Evolutionary conservation across 371 early-diverging fungal species (phyloP).

Genomic region (Enteropsectra breve): DNA sequence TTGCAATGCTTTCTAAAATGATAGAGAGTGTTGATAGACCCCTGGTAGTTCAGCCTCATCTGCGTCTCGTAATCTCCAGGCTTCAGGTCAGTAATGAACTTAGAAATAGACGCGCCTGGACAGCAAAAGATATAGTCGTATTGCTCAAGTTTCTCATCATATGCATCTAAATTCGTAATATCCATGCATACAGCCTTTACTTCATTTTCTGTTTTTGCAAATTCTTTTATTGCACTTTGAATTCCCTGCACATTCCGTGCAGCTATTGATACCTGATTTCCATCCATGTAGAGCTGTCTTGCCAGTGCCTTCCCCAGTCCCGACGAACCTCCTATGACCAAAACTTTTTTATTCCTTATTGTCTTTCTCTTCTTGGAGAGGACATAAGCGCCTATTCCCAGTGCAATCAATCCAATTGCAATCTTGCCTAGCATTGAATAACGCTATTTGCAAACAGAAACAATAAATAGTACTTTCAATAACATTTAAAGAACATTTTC

Average conservation of each 20-base stretch:
- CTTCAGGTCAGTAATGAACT: slow-evolving; percentile 66
- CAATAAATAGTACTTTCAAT: no score
- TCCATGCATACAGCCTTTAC: slow-evolving; percentile 37
- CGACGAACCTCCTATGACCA: slow-evolving; percentile 42
- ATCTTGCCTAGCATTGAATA: background rate
- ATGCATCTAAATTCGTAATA: slow-evolving; percentile 62
- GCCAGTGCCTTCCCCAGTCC: slow-evolving; percentile 35
- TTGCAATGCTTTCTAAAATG: slow-evolving; percentile 64
- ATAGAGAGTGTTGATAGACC: slow-evolving; percentile 65
- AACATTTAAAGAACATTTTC: no score
- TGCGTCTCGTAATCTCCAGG: slow-evolving; percentile 63
- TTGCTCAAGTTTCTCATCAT: no score
- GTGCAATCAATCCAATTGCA: background rate
- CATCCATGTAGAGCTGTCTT: slow-evolving; percentile 24
- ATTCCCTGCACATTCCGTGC: slow-evolving; percentile 61
- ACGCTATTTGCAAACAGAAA: no score
- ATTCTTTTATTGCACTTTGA: slow-evolving; percentile 61
- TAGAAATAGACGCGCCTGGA: slow-evolving; percentile 68
- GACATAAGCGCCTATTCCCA: background rate
- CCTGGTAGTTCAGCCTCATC: slow-evolving; percentile 70
- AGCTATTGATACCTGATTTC: slow-evolving; percentile 41
- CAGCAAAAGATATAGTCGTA: slow-evolving; percentile 68
- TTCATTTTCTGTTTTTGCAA: slow-evolving; percentile 46
- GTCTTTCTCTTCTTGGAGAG: background rate
- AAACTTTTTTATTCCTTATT: slow-evolving; percentile 6